Evolutionary conservation across 2,329 filamentous ascomycete genomes (phyloP), one percentile per base, ranked within the genome.

Genomic region (Fusarium brevicatenulatum): DNA sequence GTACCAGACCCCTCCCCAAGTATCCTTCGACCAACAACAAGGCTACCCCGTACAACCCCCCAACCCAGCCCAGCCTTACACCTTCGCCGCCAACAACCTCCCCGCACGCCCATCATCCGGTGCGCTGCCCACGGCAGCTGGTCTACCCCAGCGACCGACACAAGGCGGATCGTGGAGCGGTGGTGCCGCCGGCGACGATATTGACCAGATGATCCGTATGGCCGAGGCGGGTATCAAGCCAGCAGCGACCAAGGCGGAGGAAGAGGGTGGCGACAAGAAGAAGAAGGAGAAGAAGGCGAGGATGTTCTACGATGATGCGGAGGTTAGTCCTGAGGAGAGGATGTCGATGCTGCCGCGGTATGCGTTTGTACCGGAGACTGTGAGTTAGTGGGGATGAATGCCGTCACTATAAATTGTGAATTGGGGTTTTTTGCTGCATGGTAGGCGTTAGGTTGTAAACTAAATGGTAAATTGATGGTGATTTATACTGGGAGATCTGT

Each of bases 281-380:
- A 90, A 90, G 86, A 92, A 92, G 81, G 87, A 90, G 68, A 92
- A 91, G 79, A 91, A 91, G 79, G 86, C 86, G 63, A 88, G 89
- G 80, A 91, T 97, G 88, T 86, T 97, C 36, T 97, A 96, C 84
- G 91, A 91, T 70, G 93, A 97, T 79, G 90, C 92, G 57, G 91
- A 92, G 66, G 85, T 91, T 78, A 96, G 93, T 78, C 93, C 94
- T 4, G 95, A 98, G 84, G 95, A 97, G 87, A 94, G 91, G 83
- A 95, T 97, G 93, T 92, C 94, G 34, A 84, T 85, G 79, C 85
- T 96, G 84, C 86, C 92, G 69, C 91, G 90, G 82, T 97, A 97
- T 85, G 90, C 91, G 77, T 92, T 89, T 63, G 73, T 70, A 39
- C 76, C 80, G 10, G 73, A 76, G 44, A 74, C 77, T 34, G 78